phyloP scores from a whole-genome alignment of 192 early-diverging fungal species.

The Obelidium mucronatum region DNA sequence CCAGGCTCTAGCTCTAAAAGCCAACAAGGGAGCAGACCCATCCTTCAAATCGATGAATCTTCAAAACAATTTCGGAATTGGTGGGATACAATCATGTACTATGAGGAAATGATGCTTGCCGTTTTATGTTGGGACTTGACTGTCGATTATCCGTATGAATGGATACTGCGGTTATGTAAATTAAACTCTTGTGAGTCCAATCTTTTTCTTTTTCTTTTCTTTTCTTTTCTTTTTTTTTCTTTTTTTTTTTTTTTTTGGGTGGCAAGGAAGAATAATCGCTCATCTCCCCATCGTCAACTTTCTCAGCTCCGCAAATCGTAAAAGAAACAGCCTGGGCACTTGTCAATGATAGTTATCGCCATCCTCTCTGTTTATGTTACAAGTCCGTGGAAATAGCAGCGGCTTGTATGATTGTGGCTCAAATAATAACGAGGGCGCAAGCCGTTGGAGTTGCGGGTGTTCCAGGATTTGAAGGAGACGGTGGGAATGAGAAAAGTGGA shows the following conservation, averaged over 20 bases:
- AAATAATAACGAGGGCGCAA: too few species aligned
- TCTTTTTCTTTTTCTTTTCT: not conserved
- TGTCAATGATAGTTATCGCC: slow-evolving; percentile 19
- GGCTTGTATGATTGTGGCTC: too few species aligned
- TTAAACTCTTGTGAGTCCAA: slow-evolving; percentile 2
- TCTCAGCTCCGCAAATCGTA: not conserved
- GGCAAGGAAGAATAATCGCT: not conserved
- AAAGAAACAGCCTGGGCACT: slow-evolving; percentile 31
- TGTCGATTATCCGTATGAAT: slow-evolving; percentile 35
- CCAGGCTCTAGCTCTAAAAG: slow-evolving; percentile 4
- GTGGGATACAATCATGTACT: slow-evolving; percentile 40
- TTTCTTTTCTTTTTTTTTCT: not conserved
- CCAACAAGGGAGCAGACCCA: slow-evolving; percentile 22
- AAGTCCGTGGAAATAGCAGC: too few species aligned
- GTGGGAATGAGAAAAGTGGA: too few species aligned
- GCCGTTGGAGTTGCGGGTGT: too few species aligned
- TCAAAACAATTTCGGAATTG: slow-evolving; percentile 35
- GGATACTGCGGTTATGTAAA: slow-evolving; percentile 24
- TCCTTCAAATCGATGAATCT: slow-evolving; percentile 17
- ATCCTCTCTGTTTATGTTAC: too few species aligned
- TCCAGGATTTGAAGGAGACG: too few species aligned
- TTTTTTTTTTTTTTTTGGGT: too few species aligned
- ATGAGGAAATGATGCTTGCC: slow-evolving; percentile 42
- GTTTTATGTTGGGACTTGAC: slow-evolving; percentile 41
- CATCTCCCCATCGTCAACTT: not conserved